Evolutionary conservation across 495 filamentous ascomycete genomes (phyloP).

Genomic region (Evernia prunastri): DNA sequence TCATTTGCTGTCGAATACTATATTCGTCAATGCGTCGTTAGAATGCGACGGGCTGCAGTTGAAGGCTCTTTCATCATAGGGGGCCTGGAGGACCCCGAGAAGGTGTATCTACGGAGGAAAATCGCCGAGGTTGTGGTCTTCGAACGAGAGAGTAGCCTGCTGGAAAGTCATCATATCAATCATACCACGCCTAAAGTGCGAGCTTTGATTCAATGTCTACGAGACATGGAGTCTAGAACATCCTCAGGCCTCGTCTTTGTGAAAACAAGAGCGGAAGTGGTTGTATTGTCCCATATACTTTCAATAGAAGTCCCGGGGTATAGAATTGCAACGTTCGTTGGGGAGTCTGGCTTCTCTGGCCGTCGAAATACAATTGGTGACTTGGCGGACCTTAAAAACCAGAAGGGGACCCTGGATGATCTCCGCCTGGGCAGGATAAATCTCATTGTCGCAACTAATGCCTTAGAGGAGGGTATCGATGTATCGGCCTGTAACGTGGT

Average conservation of each 20-base stretch:
- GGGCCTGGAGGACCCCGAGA: slow-evolving; percentile 47
- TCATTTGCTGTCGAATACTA: slow-evolving; percentile 68
- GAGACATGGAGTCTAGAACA: slow-evolving; percentile 34
- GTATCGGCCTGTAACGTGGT: slow-evolving; percentile 79
- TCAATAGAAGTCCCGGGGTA: slow-evolving; percentile 56
- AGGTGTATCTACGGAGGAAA: slow-evolving; percentile 46
- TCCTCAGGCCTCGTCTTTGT: slow-evolving; percentile 76
- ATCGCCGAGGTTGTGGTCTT: slow-evolving; percentile 11
- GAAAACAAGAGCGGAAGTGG: slow-evolving; percentile 61
- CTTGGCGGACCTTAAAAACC: slow-evolving; percentile 48
- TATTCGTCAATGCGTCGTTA: slow-evolving; percentile 50
- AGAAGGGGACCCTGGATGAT: slow-evolving; percentile 54
- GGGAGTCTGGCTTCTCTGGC: slow-evolving; percentile 50
- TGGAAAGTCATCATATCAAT: slow-evolving; percentile 30
- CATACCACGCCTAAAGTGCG: slow-evolving; percentile 49
- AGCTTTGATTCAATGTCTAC: slow-evolving; percentile 49
- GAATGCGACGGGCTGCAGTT: slow-evolving; percentile 33
- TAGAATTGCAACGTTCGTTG: slow-evolving; percentile 61
- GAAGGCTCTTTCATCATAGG: slow-evolving; percentile 32
- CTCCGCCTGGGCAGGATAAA: slow-evolving; percentile 67
- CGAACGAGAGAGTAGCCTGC: slow-evolving; percentile 1
- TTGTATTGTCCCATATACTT: slow-evolving; percentile 60
- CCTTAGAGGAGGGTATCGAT: slow-evolving; percentile 90
- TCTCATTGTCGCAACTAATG: slow-evolving; percentile 75
- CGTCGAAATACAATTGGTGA: slow-evolving; percentile 54